Conservation (phyloP, 2,329 filamentous ascomycete genomes). For the Fusarium sp. region DNA sequence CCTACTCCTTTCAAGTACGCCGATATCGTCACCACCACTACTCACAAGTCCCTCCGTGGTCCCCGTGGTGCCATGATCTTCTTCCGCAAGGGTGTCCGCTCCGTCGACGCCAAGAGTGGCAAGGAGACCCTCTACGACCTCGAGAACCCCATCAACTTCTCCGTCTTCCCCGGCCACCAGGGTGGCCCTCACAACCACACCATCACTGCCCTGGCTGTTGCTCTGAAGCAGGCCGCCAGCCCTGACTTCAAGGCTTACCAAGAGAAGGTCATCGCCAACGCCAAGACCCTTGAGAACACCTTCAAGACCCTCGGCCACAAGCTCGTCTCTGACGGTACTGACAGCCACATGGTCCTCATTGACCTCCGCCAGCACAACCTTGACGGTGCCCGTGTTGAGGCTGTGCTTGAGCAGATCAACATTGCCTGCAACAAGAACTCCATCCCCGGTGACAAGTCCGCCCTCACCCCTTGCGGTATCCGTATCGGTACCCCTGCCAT, state of each 20-base stretch:
- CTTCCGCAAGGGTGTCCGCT: slow-evolving; percentile 96
- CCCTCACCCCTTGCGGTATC: slow-evolving; percentile 92
- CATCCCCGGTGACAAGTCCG: slow-evolving; percentile 96
- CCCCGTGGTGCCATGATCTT: slow-evolving; percentile 99
- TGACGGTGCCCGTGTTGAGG: slow-evolving; percentile 95
- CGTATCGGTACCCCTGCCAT: slow-evolving; percentile 98
- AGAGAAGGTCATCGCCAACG: slow-evolving; percentile 90
- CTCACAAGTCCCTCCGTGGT: slow-evolving; percentile 98
- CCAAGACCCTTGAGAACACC: slow-evolving; percentile 87
- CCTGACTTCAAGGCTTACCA: slow-evolving; percentile 96
- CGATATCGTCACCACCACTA: slow-evolving; percentile 98
- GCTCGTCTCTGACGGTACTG: slow-evolving; percentile 94
- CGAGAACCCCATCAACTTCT: slow-evolving; percentile 97
- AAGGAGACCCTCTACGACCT: slow-evolving; percentile 93
- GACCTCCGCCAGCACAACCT: slow-evolving; percentile 90
- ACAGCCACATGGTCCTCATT: slow-evolving; percentile 96
- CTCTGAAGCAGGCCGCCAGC: slow-evolving; percentile 91
- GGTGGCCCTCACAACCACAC: slow-evolving; percentile 99
- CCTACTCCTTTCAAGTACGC: slow-evolving; percentile 92
- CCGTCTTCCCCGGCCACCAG: slow-evolving; percentile 98
- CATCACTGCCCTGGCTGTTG: slow-evolving; percentile 95
- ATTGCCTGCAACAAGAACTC: slow-evolving; percentile 99
- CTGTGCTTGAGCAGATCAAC: slow-evolving; percentile 96
- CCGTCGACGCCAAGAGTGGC: slow-evolving; percentile 88
- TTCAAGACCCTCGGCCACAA: slow-evolving; percentile 92